Conservation (phyloP, 2,329 filamentous ascomycete genomes). For the Botrytis squamosa region DNA sequence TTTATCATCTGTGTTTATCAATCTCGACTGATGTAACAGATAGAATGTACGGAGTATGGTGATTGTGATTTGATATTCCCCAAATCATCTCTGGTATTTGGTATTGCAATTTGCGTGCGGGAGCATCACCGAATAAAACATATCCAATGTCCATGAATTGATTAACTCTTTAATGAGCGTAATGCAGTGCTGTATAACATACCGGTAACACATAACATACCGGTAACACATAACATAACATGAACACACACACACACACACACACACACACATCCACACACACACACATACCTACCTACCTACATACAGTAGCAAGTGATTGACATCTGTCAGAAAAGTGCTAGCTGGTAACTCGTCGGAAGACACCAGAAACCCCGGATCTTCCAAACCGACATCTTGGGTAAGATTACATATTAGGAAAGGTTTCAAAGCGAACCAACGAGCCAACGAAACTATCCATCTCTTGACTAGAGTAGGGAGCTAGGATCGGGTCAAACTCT, state of each 20-base stretch:
- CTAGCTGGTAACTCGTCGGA: neutral
- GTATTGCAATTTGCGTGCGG: too few relatives aligned
- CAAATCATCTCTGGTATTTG: neutral
- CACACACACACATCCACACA: neutral
- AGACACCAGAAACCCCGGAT: constrained; percentile 1
- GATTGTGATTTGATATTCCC: neutral
- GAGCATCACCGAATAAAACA: neutral
- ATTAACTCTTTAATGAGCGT: neutral
- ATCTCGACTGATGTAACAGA: neutral
- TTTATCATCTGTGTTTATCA: neutral
- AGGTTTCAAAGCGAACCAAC: neutral
- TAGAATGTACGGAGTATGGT: neutral
- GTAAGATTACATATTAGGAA: neutral
- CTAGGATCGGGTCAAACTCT: neutral
- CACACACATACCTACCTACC: neutral
- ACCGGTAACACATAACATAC: neutral
- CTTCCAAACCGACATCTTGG: constrained; percentile 10
- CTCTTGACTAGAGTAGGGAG: neutral
- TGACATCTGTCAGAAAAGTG: constrained; percentile 2
- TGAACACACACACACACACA: neutral
- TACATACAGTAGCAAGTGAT: neutral
- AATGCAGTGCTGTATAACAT: constrained; percentile 2
- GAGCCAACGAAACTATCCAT: neutral
- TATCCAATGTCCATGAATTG: neutral
- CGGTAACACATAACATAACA: neutral